phyloP scores from a whole-genome alignment of 2,329 filamentous ascomycete species.

The Pseudonectria buxi region DNA sequence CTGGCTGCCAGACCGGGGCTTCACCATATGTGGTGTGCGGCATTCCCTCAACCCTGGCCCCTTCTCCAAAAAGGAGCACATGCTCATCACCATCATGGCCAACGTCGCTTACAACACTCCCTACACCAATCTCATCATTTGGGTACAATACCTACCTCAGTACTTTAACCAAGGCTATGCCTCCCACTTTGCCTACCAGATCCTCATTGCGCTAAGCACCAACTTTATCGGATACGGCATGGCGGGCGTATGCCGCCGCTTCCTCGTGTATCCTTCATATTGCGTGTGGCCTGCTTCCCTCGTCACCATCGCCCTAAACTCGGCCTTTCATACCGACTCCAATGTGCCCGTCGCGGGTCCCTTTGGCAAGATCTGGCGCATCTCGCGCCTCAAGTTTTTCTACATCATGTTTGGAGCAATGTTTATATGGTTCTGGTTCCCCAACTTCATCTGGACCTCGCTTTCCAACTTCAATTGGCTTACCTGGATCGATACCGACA shows the following conservation, averaged over 20 bases:
- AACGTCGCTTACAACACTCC: slow-evolving; percentile 49
- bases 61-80: slow-evolving; percentile 56
- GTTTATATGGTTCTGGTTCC: slow-evolving; percentile 55
- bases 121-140: slow-evolving; percentile 50
- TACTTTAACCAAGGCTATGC: slow-evolving; percentile 51
- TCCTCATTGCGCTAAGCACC: slow-evolving; percentile 48
- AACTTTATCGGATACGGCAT: slow-evolving; percentile 56
- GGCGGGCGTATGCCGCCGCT: slow-evolving; percentile 47
- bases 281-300: slow-evolving; percentile 53
- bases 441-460: slow-evolving; percentile 46
- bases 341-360: slow-evolving; percentile 35
- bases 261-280: slow-evolving; percentile 49
- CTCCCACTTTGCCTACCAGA: slow-evolving; percentile 45
- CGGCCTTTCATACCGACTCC: slow-evolving; percentile 43
- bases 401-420: slow-evolving; percentile 42
- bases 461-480: slow-evolving; percentile 51
- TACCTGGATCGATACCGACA: slow-evolving; percentile 46
- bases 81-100: slow-evolving; percentile 56
- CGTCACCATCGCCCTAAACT: slow-evolving; percentile 48
- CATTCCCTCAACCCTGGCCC: slow-evolving; percentile 49
- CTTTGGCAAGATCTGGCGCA: slow-evolving; percentile 36
- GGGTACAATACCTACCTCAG: slow-evolving; percentile 44
- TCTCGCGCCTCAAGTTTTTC: slow-evolving; percentile 48
- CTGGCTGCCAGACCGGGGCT: slow-evolving; percentile 42
- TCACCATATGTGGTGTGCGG: slow-evolving; percentile 39